Base-by-base conservation (phyloP, 306 rosid genomes). In the Luffa aegyptiaca region DNA sequence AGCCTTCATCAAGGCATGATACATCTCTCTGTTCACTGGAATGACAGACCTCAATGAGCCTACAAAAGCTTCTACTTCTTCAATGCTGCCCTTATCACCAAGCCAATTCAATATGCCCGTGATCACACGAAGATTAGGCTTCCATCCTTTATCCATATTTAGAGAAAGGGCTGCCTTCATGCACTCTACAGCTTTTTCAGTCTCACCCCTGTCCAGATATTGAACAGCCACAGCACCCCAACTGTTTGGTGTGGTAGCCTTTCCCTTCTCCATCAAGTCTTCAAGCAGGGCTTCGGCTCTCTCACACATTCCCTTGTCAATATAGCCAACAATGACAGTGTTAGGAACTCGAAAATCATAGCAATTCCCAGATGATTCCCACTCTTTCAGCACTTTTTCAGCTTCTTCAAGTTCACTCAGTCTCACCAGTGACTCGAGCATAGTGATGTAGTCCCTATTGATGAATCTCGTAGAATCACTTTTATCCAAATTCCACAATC, bases 311-410 rank as follows among this genome's bases (percentile, higher is more conserved):
- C 87, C 88, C 75, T 89, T 89, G 4, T 73, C 79, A 17, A 85
- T 21, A 80, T 88, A 92, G 36, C 93, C 93, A 69, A 37, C 58
- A 56, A 95, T 77, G 52, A 95, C 68, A 2, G 79, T 61, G 33
- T 85, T 85, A 5, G 97, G 97, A 45, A 91, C 86, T 77, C 85
- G 85, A 73, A 83, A 85, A 88, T 95, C 97, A 52, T 90, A 91
- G 76, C 86, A 86, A 81, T 92, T 95, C 52, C 87, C 91, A 20
- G 97, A 88, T 65, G 87, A 87, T 81, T 95, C 87, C 98, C 98
- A 92, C 75, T 95, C 93, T 86, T 51, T 52, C 68, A 88, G 76
- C 61, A 92, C 81, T 66, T 85, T 87, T 76, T 90, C 96, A 79
- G 95, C 97, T 76, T 92, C 97, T 31, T 89, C 82, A 0, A 92